A percentile compares a stretch with the other conserved stretches of the same genome.
These are phyloP conservation scores for Yamadazyma epiphylla DNA, from an alignment of 1,139 yeast species.

Conservation along the genomic window DNA sequence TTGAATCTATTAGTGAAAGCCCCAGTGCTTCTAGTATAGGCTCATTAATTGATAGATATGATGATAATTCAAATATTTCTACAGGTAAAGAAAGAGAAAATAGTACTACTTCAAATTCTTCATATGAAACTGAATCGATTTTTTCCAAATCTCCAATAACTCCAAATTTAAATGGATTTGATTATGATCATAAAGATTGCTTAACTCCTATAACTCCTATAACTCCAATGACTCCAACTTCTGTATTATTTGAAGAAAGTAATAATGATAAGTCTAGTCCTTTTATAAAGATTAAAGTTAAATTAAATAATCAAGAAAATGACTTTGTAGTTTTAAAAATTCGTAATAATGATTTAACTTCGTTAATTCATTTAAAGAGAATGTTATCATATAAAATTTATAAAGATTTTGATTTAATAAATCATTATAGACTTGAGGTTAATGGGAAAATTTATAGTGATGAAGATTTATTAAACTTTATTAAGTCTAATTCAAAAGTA, in stretches of 20 bases:
- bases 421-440: constrained; percentile 25
- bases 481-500: constrained; percentile 23
- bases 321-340: constrained; percentile 32
- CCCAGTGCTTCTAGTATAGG: constrained; percentile 19
- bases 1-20: constrained; percentile 6
- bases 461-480: constrained; percentile 19
- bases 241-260: constrained; percentile 6
- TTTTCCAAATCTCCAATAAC: constrained; percentile 11
- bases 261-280: constrained; percentile 12
- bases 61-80: constrained; percentile 15
- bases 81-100: neutral
- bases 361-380: constrained; percentile 28
- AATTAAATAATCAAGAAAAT: constrained; percentile 26
- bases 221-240: constrained; percentile 21
- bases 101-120: neutral
- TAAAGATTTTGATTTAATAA: constrained; percentile 26
- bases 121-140: constrained; percentile 9
- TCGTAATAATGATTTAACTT: constrained; percentile 21
- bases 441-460: constrained; percentile 14
- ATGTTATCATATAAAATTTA: constrained; percentile 30
- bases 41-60: constrained; percentile 23
- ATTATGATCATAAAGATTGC: constrained; percentile 3
- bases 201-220: constrained; percentile 11
- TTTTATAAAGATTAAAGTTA: constrained; percentile 28
- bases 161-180: constrained; percentile 4